Evolutionary conservation across 2,329 filamentous ascomycete genomes (phyloP).

Genomic region (Fusarium oligoseptatum): DNA sequence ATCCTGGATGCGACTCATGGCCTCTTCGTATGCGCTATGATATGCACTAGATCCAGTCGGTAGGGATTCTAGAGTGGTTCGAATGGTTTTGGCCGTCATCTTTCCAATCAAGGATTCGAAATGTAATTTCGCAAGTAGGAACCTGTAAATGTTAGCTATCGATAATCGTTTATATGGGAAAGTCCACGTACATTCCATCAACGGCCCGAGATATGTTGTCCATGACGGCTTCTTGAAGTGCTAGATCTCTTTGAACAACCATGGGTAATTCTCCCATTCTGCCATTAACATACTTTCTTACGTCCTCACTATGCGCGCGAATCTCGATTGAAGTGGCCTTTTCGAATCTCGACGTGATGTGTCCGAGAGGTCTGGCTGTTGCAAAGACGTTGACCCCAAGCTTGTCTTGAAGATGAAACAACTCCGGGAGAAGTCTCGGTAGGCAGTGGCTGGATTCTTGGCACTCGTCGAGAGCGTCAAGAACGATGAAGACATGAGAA

Average conservation of each 20-base stretch:
- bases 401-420: too few relatives aligned
- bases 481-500: background rate
- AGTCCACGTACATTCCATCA: background rate
- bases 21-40: constrained; percentile 53
- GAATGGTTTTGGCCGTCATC: background rate
- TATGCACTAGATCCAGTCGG: constrained; percentile 18
- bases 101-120: background rate
- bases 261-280: background rate
- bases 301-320: background rate
- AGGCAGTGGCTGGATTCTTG: too few relatives aligned
- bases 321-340: background rate
- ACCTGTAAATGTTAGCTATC: too few relatives aligned
- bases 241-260: too few relatives aligned
- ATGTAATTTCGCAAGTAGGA: background rate
- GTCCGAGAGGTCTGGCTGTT: background rate
- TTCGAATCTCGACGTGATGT: background rate
- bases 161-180: too few relatives aligned
- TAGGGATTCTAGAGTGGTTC: constrained; percentile 44
- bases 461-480: constrained; percentile 2
- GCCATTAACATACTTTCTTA: background rate
- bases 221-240: background rate
- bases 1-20: constrained; percentile 56
- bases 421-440: too few relatives aligned
- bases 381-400: constrained; percentile 1
- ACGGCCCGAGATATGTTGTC: background rate